Conservation (phyloP, 2,329 filamentous ascomycete genomes). For the Cytospora schulzeri region DNA sequence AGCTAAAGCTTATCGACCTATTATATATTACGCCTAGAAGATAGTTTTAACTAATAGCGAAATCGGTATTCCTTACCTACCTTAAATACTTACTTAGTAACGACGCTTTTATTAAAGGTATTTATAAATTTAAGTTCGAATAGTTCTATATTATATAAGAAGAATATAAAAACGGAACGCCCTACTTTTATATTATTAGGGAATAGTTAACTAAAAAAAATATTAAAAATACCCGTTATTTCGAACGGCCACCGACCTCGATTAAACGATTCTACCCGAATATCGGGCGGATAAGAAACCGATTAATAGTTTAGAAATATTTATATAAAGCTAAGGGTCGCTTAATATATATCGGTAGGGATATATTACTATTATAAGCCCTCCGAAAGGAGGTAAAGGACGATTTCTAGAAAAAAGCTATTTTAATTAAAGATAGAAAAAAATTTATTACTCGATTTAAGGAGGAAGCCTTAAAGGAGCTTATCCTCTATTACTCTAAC, state of each 20-base stretch:
- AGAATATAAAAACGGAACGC: not conserved
- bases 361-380: not conserved
- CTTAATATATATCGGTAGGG: not conserved
- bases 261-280: not conserved
- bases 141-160: not conserved
- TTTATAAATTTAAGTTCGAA: not conserved
- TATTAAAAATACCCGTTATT: not conserved
- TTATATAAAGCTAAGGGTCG: not conserved
- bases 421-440: not conserved
- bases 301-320: not conserved
- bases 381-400: not conserved
- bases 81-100: not conserved
- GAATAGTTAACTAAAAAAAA: not conserved
- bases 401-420: not conserved
- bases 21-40: not conserved
- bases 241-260: too few relatives aligned
- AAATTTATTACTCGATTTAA: not conserved
- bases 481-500: not conserved
- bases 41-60: not conserved
- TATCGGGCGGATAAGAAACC: not conserved
- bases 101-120: not conserved
- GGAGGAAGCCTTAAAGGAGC: not conserved
- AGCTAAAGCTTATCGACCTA: not conserved
- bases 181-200: not conserved
- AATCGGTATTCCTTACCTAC: not conserved